These are phyloP conservation scores for Tetrapisispora nanseiensis DNA, from an alignment of 805 yeast species.

Conservation along the genomic window DNA sequence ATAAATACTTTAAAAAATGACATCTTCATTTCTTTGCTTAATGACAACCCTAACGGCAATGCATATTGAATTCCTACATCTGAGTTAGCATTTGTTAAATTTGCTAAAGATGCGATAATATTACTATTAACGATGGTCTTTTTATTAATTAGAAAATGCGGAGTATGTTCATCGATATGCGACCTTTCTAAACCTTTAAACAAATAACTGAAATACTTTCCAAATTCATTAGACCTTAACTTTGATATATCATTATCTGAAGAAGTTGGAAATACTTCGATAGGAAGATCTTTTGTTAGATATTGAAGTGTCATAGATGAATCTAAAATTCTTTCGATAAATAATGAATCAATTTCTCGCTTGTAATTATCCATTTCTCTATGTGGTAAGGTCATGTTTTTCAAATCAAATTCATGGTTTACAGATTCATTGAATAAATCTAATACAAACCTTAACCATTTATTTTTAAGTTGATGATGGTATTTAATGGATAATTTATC, in stretches of 20 bases:
- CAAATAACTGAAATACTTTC: conserved; percentile 58
- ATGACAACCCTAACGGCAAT: conserved; percentile 65
- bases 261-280: conserved; percentile 47
- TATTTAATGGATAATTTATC: conserved; percentile 24
- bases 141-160: conserved; percentile 38
- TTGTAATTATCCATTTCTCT: conserved; percentile 24
- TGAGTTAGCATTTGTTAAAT: conserved; percentile 57
- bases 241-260: conserved; percentile 41
- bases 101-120: conserved; percentile 55
- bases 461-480: conserved; percentile 39
- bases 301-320: conserved; percentile 45
- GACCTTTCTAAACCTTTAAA: conserved; percentile 32
- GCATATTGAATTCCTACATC: conserved; percentile 68
- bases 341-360: conserved; percentile 37
- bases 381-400: conserved; percentile 19
- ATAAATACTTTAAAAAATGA: conserved; percentile 70
- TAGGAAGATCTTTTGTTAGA: conserved; percentile 43
- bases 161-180: conserved; percentile 22
- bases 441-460: conserved; percentile 35
- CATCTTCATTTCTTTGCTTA: conserved; percentile 49
- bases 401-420: conserved; percentile 28
- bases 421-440: conserved; percentile 47
- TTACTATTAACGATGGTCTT: conserved; percentile 46
- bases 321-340: conserved; percentile 49
- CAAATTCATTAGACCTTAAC: conserved; percentile 51